Percentiles rank a stretch among this genome's conserved stretches.
These are phyloP conservation scores for Starmerella sp. DNA, from an alignment of 805 yeast species.

Conservation along the genomic window DNA sequence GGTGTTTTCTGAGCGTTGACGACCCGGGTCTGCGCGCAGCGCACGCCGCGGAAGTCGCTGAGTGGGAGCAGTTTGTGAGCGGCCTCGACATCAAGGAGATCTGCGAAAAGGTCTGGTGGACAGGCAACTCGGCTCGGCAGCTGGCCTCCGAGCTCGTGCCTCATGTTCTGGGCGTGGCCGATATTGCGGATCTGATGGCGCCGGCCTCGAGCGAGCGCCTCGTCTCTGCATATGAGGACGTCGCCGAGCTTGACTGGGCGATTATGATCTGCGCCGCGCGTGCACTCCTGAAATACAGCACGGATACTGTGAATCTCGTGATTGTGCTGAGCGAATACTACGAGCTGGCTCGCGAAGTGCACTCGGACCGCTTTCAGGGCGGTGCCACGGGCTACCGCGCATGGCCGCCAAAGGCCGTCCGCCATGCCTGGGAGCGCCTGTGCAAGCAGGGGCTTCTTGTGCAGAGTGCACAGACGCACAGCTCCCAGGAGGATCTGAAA, in stretches of 20 bases:
- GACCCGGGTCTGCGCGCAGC: slow-evolving; percentile 18
- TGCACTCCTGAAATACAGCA: slow-evolving; percentile 46
- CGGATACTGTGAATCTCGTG: slow-evolving; percentile 60
- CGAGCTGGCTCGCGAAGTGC: slow-evolving; percentile 39
- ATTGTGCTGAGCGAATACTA: slow-evolving; percentile 65
- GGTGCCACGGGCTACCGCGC: neutral
- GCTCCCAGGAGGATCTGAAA: slow-evolving; percentile 32
- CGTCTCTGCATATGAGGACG: slow-evolving; percentile 20
- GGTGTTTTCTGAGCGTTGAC: slow-evolving; percentile 32
- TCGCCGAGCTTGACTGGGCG: slow-evolving; percentile 64
- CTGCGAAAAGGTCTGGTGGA: slow-evolving; percentile 36
- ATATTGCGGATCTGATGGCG: slow-evolving; percentile 1
- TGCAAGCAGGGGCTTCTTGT: slow-evolving; percentile 43
- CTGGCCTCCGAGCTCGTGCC: slow-evolving; percentile 20
- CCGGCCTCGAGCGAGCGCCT: slow-evolving; percentile 16
- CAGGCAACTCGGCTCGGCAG: slow-evolving; percentile 46
- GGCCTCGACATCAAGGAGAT: slow-evolving; percentile 17
- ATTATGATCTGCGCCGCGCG: slow-evolving; percentile 68
- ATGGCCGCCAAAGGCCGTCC: slow-evolving; percentile 39
- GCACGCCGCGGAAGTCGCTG: slow-evolving; percentile 7
- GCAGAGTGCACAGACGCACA: slow-evolving; percentile 30
- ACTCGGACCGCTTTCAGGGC: slow-evolving; percentile 29
- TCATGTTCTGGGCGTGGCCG: slow-evolving; percentile 2
- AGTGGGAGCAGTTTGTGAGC: slow-evolving; percentile 22
- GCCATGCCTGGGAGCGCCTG: slow-evolving; percentile 65